Evolutionary conservation across 2,329 filamentous ascomycete genomes (phyloP), one percentile per base, ranked within the genome.

Genomic region (Metarhizium humberi): DNA sequence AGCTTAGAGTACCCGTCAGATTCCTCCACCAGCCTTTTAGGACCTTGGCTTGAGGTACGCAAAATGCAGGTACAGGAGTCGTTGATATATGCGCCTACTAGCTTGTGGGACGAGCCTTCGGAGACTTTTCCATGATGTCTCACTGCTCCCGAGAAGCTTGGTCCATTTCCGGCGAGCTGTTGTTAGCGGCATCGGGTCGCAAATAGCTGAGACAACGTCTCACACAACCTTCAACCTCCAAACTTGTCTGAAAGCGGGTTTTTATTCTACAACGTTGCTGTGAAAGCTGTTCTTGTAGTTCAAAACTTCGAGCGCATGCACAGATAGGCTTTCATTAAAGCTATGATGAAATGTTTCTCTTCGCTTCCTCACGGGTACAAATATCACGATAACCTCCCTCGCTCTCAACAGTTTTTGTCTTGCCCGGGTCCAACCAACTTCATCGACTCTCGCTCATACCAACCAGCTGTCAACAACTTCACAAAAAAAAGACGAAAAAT

Each of bases 401-500:
- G 45, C 43, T 42, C n/a, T 38, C 18, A 18, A n/a, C 16, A 18
- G 50, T n/a, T 51, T 13, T 13, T 50, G 6, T 13, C 45, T 18
- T 38, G 32, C 11, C 11, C 29, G 6, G n/a, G 6, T n/a, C 30
- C n/a, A 18, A 47, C 56, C 53, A 61, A 57, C 55, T 59, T 61
- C 53, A 55, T 55, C 58, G 16, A 57, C 57, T 51, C 50, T 59
- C 55, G 55, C 57, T 62, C 46, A 50, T 10, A 50, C 4, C 45
- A 48, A 18, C 16, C 14, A 42, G 6, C 16, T 25, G 40, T 49
- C 50, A 49, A 16, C 43, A n/a, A 48, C 38, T 40, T 45, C 45
- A 11, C 32, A 34, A 16, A 34, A 14, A 20, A 43, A 18, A 18
- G 18, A 29, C 48, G 58, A 62, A 69, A 59, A 8, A 74, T 74